phyloP scores from a whole-genome alignment of 176 grass and related monocot genomes.

The Miscanthus lutarioriparius region DNA sequence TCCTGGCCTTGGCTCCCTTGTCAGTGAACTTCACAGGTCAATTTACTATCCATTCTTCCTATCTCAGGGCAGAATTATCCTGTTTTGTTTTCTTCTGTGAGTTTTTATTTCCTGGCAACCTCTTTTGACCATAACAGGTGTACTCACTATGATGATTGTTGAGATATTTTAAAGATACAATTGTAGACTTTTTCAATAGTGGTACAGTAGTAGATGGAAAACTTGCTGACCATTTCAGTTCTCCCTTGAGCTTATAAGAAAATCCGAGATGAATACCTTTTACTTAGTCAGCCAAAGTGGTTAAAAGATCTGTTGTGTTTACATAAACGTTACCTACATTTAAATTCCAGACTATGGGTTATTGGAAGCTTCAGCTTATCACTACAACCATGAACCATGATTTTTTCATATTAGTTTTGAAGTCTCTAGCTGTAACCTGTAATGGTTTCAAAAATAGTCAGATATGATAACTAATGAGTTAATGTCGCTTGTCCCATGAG shows the following conservation, averaged over 20 bases:
- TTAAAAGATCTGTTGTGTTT: neutral
- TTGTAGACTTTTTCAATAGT: neutral
- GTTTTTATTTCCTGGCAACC: neutral
- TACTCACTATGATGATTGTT: neutral
- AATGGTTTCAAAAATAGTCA: neutral
- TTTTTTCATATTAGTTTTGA: neutral
- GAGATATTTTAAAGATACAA: neutral
- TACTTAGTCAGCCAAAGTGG: neutral
- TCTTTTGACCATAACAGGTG: neutral
- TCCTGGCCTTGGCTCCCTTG: conserved; percentile 81
- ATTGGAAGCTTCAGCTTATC: neutral
- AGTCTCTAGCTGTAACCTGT: neutral
- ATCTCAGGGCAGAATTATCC: conserved; percentile 7
- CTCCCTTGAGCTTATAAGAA: neutral
- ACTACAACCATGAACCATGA: neutral
- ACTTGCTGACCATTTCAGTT: neutral
- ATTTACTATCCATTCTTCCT: conserved; percentile 19
- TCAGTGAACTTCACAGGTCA: conserved; percentile 93
- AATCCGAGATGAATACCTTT: neutral
- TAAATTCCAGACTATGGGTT: neutral
- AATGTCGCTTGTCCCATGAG: neutral
- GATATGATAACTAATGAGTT: conserved; percentile 9
- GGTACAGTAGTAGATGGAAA: neutral
- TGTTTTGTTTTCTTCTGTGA: neutral
- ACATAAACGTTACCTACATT: conserved; percentile 7